phyloP scores from a whole-genome alignment of 179 eudicot species.

The Vitellaria paradoxa region DNA sequence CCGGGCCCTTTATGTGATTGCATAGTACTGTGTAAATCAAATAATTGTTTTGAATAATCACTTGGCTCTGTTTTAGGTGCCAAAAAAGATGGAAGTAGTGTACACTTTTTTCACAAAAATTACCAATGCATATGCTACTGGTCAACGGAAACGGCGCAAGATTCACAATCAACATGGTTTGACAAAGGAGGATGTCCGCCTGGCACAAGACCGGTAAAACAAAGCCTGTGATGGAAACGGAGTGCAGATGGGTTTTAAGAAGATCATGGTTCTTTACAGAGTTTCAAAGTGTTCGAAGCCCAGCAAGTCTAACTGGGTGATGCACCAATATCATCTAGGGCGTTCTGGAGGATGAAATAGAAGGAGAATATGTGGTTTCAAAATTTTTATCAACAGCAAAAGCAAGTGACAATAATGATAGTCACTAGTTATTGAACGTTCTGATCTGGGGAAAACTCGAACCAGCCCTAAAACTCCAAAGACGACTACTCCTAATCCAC shows the following conservation, averaged over 20 bases:
- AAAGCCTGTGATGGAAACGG: constrained; percentile 50
- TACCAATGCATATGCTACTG: constrained; percentile 73
- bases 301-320: constrained; percentile 78
- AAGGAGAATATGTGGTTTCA: constrained; percentile 77
- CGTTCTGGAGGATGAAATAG: constrained; percentile 81
- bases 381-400: constrained; percentile 57
- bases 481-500: constrained; percentile 50
- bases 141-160: constrained; percentile 68
- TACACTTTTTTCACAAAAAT: constrained; percentile 69
- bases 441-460: constrained; percentile 20
- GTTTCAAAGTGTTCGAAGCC: constrained; percentile 63
- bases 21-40: not conserved
- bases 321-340: constrained; percentile 97
- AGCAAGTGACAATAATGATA: constrained; percentile 34
- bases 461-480: constrained; percentile 68
- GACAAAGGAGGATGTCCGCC: constrained; percentile 46
- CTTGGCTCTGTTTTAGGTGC: constrained; percentile 45
- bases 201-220: constrained; percentile 99
- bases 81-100: constrained; percentile 58
- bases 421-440: constrained; percentile 22
- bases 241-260: constrained; percentile 66
- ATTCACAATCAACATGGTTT: constrained; percentile 38
- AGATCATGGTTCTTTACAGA: constrained; percentile 84
- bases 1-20: not conserved
- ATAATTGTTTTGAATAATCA: not conserved